These are phyloP conservation scores for Pseudogymnoascus sp. DNA, from an alignment of 2,329 filamentous ascomycete genomes.

Conservation along the genomic window DNA sequence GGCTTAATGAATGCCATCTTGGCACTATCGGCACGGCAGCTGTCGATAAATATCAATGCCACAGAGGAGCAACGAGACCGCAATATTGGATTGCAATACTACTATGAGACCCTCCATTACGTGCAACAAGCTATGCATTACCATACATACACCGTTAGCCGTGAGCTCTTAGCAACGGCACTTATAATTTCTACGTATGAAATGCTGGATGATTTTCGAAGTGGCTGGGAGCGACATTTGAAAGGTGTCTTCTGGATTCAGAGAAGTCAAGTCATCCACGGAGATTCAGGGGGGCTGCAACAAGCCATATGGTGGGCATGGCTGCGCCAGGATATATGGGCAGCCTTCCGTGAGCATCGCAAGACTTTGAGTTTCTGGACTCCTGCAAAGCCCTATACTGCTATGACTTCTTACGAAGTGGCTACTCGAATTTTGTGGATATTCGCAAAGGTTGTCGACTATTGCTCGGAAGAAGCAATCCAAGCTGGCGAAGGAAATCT, in stretches of 20 bases:
- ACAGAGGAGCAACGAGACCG: slow-evolving; percentile 25
- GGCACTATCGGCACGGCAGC: slow-evolving; percentile 47
- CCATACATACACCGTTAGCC: slow-evolving; percentile 48
- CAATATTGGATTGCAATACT: slow-evolving; percentile 44
- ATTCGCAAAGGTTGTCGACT: slow-evolving; percentile 50
- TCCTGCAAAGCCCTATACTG: slow-evolving; percentile 41
- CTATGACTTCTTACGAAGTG: slow-evolving; percentile 46
- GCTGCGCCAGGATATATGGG: slow-evolving; percentile 60
- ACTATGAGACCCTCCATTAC: slow-evolving; percentile 56
- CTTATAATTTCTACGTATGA: slow-evolving; percentile 57
- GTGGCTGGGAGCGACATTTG: slow-evolving; percentile 54
- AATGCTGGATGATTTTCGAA: slow-evolving; percentile 53
- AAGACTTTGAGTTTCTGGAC: slow-evolving; percentile 52
- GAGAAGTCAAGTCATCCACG: slow-evolving; percentile 53
- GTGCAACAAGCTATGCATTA: slow-evolving; percentile 53
- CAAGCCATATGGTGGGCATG: slow-evolving; percentile 60
- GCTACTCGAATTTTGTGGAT: slow-evolving; percentile 48
- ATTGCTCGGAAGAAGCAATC: slow-evolving; percentile 45
- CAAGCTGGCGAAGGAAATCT: slow-evolving; percentile 36
- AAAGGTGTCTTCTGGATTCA: slow-evolving; percentile 62
- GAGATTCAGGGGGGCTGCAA: slow-evolving; percentile 48
- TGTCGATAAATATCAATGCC: slow-evolving; percentile 33
- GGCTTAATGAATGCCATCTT: slow-evolving; percentile 52
- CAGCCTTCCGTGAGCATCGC: slow-evolving; percentile 51
- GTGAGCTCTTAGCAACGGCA: slow-evolving; percentile 52